Base-by-base conservation (phyloP, 331 rosid genomes). In the Arachis monticola region DNA sequence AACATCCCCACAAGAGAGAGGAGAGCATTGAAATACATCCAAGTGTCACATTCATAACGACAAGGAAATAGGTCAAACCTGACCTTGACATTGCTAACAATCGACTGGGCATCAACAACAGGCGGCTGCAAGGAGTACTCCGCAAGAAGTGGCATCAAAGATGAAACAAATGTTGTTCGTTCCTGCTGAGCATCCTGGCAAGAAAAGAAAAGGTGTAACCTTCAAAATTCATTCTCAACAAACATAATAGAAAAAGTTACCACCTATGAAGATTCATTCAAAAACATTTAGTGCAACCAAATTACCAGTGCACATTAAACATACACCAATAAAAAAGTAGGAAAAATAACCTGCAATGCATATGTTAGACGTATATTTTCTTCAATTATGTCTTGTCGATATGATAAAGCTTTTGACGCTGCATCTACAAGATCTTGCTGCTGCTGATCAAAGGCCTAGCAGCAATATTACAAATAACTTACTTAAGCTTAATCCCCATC, bases 381-480 rank as follows among this genome's bases (percentile, higher is more conserved):
- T 83, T 92, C 97, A 48, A 92, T 90, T 79, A 92, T 90, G 82
- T 92, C 97, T 67, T 92, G 97, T 70, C 97, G 88, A 69, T 94
- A 94, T 31, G 95, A 90, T 70, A 94, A 83, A 77, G 96, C 95
- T 87, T 94, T 94, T 27, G 96, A 90, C 56, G 98, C 96, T 8
- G 98, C 98, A 86, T 93, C 98, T 51, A 93, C 96, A 85, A 93
- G 98, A 69, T 93, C 98, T 80, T 89, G 98, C 75, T 93, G 98
- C 79, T 93, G 98, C 85, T 91, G 98, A 85, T 93, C 98, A 80
- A 93, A 93, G 72, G 98, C 98, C 98, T 93, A 45, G 66, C 13
- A 67, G 72, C 67, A 85, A 58, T 74, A 69, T 80, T 35, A 78
- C 64, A 77, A 72, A 56, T 68, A 55, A 59, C 55, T 56, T 40